Evolutionary conservation across 2,329 filamentous ascomycete genomes (phyloP), one percentile per base, ranked within the genome.

Genomic region (Aspergillus luchuensis): DNA sequence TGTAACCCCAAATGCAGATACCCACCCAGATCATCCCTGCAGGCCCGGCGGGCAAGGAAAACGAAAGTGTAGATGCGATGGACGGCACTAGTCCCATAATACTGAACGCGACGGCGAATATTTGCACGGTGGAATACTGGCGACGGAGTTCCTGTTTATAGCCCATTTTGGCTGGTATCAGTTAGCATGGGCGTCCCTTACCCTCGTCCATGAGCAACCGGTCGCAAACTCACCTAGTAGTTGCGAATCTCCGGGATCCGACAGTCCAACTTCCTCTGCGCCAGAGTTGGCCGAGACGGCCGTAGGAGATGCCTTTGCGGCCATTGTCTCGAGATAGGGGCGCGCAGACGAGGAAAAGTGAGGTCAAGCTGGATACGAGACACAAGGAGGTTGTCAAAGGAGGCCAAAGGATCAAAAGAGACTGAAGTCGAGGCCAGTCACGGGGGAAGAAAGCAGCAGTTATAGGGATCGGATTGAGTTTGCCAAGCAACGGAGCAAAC

Each of bases 11-110:
- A 17, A 30, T 17, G 30, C 23, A 2, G 33, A 57, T 25, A 19
- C 66, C 70, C 69, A 83, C 82, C 84, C 85, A 87, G 57, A 87
- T 84, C 80, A 87, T 85, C 4, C 85, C 85, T 3, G 81, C 84
- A 1, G 85, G 85, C 0, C 85, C 85, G 5, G 84, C 82, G 1
- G 85, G 84, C 43, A 88, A 77, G 4, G 84, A 86, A 65, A 87
- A 87, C 0, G 83, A 70, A 11, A 87, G 72, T 0, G 85, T 87
- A 30, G 82, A 84, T 5, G 85, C 84, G 62, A 87, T 87, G 4
- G 85, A 87, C 0, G 85, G 85, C 1, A 87, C 73, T 6, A 88
- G 70, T 2, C 85, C 85, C 84, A 88, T 87, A 65, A 88, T 85
- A 67, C 80, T 81, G 61, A 85, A 85, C 2, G 82, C 83, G 60